Base-by-base conservation (phyloP, 345 rosid genomes). In the Eucalyptus regnans region DNA sequence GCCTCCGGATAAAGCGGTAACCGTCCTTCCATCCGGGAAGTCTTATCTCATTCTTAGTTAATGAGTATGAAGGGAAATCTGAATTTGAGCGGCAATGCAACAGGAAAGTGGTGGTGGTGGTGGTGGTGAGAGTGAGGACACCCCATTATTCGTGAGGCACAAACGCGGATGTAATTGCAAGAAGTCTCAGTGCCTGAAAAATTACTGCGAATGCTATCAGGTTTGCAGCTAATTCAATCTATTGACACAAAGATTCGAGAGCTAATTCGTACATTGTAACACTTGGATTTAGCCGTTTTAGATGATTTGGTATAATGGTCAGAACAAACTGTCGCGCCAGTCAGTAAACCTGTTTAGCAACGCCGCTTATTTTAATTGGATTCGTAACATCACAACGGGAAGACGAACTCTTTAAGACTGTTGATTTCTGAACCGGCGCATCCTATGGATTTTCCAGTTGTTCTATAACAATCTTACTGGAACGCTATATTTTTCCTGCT, bases 121-220 rank as follows among this genome's bases (percentile, higher is more conserved):
- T 9, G 16, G 93, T 90, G 16, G 93, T 90, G 88, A 85, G 71
- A 93, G 60, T 90, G 93, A 93, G 52, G 49, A 33, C 90, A 95
- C 99, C 90, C 98, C 97, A 41, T 95, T 93, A 66, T 94, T 96
- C 90, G 96, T 95, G 85, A 93, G 96, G 91, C 99, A 96, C 89
- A 93, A 90, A 87, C 93, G 94, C 90, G 99, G 99, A 91, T 96
- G 99, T 95, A 96, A 94, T 92, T 96, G 99, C 90, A 95, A 76
- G 90, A 96, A 90, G 90, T 96, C 99, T 88, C 93, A 94, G 79
- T 96, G 99, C 93, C 91, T 92, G 84, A 95, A 96, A 94, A 95
- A 91, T 92, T 96, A 96, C 88, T 95, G 98, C 17, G 98, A 96
- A 93, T 96, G 98, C 93, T 94, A 90, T 89, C 94, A 93, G 97